Evolutionary conservation across 2,329 filamentous ascomycete genomes (phyloP), one percentile per base, ranked within the genome.

Genomic region (Talaromyces sp.): DNA sequence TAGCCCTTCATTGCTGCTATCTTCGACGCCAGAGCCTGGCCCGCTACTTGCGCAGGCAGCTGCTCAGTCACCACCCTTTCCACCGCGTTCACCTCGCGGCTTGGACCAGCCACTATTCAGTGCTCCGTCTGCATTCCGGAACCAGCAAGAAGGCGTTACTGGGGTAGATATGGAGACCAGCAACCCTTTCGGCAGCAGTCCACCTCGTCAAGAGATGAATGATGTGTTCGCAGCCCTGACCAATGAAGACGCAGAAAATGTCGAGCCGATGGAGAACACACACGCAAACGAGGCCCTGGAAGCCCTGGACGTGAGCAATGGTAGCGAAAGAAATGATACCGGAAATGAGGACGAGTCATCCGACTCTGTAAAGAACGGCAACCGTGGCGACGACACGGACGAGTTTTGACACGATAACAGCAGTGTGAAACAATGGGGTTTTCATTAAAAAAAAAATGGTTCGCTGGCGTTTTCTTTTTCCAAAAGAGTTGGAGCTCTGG

Each of bases 261-360:
- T 63, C 19, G 70, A 69, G 66, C 70, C 65, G 13, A 73, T 76
- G 70, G 76, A 79, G 57, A 77, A 78, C 29, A 76, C 74, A n/a
- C 77, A 80, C 65, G 77, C 77, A 8, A 78, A 77, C 46, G 78
- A 80, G 64, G 78, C 78, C 4, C 66, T 80, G 21, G 78, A 80
- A 60, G 74, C 69, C 24, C 70, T 78, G 14, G 71, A 76, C 60
- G 76, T 73, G 27, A 73, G 73, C 62, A 74, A 74, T 49, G 71
- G 69, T 19, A 71, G 71, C 27, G 74, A 73, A 50, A 67, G 67
- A 46, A 68, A 71, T 26, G 66, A 67, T 7, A 70, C 72, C n/a
- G 60, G 68, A 26, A 62, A 68, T 31, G 69, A 70, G 5, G 59
- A 61, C 53, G 66, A 68, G 24, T 64, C 66, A 31, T 58, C 57